These are phyloP conservation scores for Alternaria incomplexa DNA, from an alignment of 2,329 filamentous ascomycete genomes.

Conservation along the genomic window DNA sequence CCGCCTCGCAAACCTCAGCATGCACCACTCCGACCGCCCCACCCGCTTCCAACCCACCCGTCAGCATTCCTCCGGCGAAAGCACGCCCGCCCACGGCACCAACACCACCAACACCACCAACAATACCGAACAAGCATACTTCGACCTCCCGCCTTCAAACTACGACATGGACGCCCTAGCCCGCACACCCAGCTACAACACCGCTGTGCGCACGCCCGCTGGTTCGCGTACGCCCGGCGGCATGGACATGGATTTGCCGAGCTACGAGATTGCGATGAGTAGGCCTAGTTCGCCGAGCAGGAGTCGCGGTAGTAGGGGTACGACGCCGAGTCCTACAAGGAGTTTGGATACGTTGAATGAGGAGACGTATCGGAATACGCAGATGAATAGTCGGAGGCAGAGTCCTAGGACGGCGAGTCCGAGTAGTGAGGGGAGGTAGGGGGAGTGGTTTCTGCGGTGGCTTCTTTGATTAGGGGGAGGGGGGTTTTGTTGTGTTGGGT, in stretches of 20 bases:
- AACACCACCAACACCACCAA: not conserved
- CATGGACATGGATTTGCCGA: constrained; percentile 49
- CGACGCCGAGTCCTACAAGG: constrained; percentile 41
- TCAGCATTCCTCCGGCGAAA: constrained; percentile 46
- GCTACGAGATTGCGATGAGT: constrained; percentile 54
- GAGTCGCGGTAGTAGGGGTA: constrained; percentile 36
- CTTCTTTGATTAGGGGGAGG: too few relatives aligned
- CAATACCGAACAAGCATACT: constrained; percentile 26
- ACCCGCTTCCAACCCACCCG: constrained; percentile 32
- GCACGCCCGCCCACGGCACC: constrained; percentile 37
- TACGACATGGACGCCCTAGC: constrained; percentile 55
- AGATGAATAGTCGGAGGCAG: constrained; percentile 38
- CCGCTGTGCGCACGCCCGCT: constrained; percentile 55
- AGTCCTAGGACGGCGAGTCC: constrained; percentile 24
- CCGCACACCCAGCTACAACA: constrained; percentile 59
- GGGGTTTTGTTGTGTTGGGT: not conserved
- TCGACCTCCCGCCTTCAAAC: constrained; percentile 25
- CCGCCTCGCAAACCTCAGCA: constrained; percentile 63
- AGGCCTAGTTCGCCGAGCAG: constrained; percentile 50
- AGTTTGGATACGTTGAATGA: constrained; percentile 45
- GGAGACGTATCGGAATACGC: constrained; percentile 47
- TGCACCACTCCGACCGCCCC: constrained; percentile 44
- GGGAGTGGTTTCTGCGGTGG: not conserved
- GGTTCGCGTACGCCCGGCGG: constrained; percentile 48
- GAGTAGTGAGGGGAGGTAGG: constrained; percentile 37